phyloP scores from a whole-genome alignment of 768 basidiomycete species.

The Mycena rosella region DNA sequence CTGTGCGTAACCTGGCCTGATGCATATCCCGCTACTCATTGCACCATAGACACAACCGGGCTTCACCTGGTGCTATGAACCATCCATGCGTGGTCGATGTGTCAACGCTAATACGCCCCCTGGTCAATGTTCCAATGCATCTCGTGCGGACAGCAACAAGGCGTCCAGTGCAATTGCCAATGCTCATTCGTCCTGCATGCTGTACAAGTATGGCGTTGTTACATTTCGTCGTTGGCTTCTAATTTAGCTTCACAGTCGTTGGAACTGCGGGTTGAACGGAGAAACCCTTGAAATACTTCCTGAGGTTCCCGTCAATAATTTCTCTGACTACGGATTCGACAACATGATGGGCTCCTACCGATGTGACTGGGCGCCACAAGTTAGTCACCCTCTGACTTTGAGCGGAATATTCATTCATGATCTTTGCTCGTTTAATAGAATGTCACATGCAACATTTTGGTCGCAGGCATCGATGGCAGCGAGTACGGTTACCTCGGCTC shows the following conservation, averaged over 20 bases:
- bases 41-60: background rate
- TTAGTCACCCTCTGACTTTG: too few relatives aligned
- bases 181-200: background rate
- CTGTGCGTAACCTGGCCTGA: too few relatives aligned
- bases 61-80: background rate
- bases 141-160: constrained; percentile 1
- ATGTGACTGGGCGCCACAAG: background rate
- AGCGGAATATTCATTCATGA: too few relatives aligned
- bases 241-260: background rate
- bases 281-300: background rate
- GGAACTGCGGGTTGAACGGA: background rate
- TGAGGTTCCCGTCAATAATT: background rate
- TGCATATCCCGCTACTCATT: too few relatives aligned
- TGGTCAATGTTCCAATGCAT: background rate
- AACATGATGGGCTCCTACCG: background rate
- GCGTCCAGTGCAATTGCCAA: background rate
- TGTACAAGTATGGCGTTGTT: background rate
- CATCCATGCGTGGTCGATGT: background rate
- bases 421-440: too few relatives aligned
- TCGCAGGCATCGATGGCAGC: too few relatives aligned
- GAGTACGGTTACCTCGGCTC: too few relatives aligned
- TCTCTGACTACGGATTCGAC: background rate
- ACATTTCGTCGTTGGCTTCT: background rate
- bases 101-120: background rate
- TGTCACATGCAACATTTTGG: too few relatives aligned